phyloP scores from a whole-genome alignment of 352 stramenopile genomes.

The Aphanomyces euteiches region DNA sequence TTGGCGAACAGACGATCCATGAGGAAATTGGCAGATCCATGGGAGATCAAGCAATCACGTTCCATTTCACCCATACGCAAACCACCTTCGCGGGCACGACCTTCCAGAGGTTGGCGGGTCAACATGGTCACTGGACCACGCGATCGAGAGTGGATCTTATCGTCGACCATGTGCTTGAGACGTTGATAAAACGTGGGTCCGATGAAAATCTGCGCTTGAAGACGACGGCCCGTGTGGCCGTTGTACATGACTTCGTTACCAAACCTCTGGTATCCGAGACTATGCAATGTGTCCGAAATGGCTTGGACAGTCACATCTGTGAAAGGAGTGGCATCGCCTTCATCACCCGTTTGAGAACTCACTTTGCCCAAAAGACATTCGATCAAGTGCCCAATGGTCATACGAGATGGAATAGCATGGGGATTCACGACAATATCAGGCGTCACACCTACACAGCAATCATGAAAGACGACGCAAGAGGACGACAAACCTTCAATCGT shows the following conservation, averaged over 20 bases:
- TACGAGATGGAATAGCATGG: slow-evolving; percentile 99
- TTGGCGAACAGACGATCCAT: slow-evolving; percentile 99
- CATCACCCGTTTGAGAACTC: slow-evolving; percentile 93
- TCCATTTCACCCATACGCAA: slow-evolving; percentile 99
- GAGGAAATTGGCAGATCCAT: slow-evolving; percentile 99
- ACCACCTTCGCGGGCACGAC: slow-evolving; percentile 96
- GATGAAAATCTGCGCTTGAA: slow-evolving; percentile 98
- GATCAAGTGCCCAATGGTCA: slow-evolving; percentile 99
- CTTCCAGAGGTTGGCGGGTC: slow-evolving; percentile 98
- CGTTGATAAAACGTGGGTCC: slow-evolving; percentile 99
- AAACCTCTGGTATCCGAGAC: slow-evolving; percentile 98
- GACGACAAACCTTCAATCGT: slow-evolving; percentile 83
- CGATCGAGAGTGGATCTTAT: slow-evolving; percentile 99
- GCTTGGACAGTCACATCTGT: slow-evolving; percentile 97
- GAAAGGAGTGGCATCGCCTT: slow-evolving; percentile 99
- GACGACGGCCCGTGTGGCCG: slow-evolving; percentile 96
- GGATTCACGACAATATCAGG: slow-evolving; percentile 99
- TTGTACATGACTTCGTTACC: slow-evolving; percentile 99
- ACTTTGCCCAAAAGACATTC: slow-evolving; percentile 99
- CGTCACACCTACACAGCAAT: slow-evolving; percentile 74
- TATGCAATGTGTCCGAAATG: slow-evolving; percentile 92
- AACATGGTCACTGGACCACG: slow-evolving; percentile 95
- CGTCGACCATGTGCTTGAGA: slow-evolving; percentile 99
- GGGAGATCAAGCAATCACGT: slow-evolving; percentile 99
- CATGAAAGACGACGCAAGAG: background rate